Evolutionary conservation across 164 flowering plant genomes (phyloP), one percentile per base, ranked within the genome.

Genomic region (Paratinospora sagittata): DNA sequence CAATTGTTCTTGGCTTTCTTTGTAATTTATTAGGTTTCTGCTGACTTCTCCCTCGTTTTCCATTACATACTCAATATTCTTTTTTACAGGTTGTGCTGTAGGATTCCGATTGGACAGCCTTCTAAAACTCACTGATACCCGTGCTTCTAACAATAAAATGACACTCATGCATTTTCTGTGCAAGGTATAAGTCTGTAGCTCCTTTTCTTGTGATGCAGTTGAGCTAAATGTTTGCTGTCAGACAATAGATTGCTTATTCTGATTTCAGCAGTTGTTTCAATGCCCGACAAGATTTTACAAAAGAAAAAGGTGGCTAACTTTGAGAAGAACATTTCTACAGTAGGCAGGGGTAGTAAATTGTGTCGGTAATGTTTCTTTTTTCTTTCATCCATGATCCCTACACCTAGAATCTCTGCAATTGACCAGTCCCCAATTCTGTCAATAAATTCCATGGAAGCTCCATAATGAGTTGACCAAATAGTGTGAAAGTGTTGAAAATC

Each of bases 51-150:
- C 55, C 30, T 68, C 8, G n/a, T 47, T 21, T 65, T 23, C 41
- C 36, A 55, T 37, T 65, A 68, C 27, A 63, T 3, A 57, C 5
- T 23, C 27, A 17, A 34, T 64, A 65, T 61, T 41, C 47, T 49
- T 13, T 64, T 69, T 11, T 77, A 63, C 85, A 91, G 97, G 97
- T 70, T 80, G 94, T 77, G 97, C 97, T 37, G 73, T 89, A 74
- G 97, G 97, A 55, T 91, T 91, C 77, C 88, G 89, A 81, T 78
- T 91, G 87, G 97, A 91, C 74, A 91, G 94, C 77, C 92, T 91
- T 75, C 76, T 89, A 66, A 91, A 91, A 81, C 90, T 91, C 47
- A 78, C 81, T 26, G 97, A 91, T 72, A 91, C 97, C 9, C 97
- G 97, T 80, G 91, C 94, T 75, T 70, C 92, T 37, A 89, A 87